Evolutionary conservation across 2,329 filamentous ascomycete genomes (phyloP).

Genomic region (Ascochyta pisi): DNA sequence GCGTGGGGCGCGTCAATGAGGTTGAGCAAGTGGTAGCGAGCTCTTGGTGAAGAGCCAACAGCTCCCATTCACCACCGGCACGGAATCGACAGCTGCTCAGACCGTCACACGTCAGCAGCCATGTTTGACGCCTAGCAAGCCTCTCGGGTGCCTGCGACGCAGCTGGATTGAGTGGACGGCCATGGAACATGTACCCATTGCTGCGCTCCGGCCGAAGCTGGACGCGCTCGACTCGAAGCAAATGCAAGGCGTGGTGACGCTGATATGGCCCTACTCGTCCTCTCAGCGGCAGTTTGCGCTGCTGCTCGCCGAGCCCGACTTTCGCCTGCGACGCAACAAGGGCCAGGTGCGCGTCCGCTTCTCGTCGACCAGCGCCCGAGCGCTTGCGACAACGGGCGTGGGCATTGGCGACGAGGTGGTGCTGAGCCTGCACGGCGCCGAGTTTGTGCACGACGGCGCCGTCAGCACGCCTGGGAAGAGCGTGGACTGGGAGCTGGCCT

Average conservation of each 20-base stretch:
- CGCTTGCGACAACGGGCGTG: conserved; percentile 70
- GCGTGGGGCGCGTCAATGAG: conserved; percentile 7
- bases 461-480: conserved; percentile 63
- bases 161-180: neutral
- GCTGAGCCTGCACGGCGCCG: conserved; percentile 71
- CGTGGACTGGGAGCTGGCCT: conserved; percentile 65
- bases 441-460: conserved; percentile 66
- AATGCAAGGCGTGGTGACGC: conserved; percentile 76
- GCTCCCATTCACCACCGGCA: neutral
- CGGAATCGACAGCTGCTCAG: neutral
- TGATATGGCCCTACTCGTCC: conserved; percentile 91
- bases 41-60: neutral
- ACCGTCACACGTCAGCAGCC: neutral
- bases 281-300: conserved; percentile 76
- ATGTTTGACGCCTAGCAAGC: conserved; percentile 4
- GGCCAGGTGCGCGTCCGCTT: conserved; percentile 86
- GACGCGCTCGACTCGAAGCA: conserved; percentile 39
- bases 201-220: conserved; percentile 42
- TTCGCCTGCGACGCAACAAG: conserved; percentile 75
- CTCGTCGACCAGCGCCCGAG: conserved; percentile 71
- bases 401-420: conserved; percentile 80
- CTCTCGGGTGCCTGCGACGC: conserved; percentile 7
- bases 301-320: conserved; percentile 83
- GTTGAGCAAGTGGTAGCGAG: conserved; percentile 4
- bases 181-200: conserved; percentile 43